These are phyloP conservation scores for Tausonia pullulans DNA, from an alignment of 1,284 basidiomycete genomes.

Conservation along the genomic window DNA sequence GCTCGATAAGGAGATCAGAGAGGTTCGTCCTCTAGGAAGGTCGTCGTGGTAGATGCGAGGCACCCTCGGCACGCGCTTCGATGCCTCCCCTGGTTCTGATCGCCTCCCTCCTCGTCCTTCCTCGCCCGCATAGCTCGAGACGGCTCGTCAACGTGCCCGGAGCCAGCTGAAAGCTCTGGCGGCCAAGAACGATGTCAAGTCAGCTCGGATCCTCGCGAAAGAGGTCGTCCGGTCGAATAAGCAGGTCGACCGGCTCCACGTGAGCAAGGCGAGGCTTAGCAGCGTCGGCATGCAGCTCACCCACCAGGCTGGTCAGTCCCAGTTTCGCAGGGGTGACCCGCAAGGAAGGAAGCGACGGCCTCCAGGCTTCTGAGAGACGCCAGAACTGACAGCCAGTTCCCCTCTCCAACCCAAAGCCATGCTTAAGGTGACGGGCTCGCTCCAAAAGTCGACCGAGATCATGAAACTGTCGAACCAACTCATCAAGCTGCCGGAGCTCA, in stretches of 20 bases:
- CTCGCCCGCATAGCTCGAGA: constrained; percentile 54
- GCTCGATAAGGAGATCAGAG: constrained; percentile 82
- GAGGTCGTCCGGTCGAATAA: constrained; percentile 93
- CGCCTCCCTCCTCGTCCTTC: background rate
- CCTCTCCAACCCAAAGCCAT: constrained; percentile 52
- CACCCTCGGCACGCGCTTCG: background rate
- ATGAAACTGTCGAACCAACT: constrained; percentile 95
- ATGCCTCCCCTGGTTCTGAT: constrained; percentile 22
- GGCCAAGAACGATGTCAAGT: constrained; percentile 82
- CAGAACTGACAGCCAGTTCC: background rate
- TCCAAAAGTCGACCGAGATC: constrained; percentile 97
- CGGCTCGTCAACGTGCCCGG: constrained; percentile 68
- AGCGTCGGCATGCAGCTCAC: constrained; percentile 83
- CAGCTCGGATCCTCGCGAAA: constrained; percentile 76
- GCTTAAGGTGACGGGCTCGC: constrained; percentile 89
- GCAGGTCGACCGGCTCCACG: constrained; percentile 83
- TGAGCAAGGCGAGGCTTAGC: constrained; percentile 83
- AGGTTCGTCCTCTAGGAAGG: constrained; percentile 47
- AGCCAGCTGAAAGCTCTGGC: constrained; percentile 80
- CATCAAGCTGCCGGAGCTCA: constrained; percentile 84
- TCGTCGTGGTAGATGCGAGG: constrained; percentile 2
- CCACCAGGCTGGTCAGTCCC: constrained; percentile 75
- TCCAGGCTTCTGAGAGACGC: background rate
- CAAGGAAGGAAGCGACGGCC: background rate
- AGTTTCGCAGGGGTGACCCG: background rate